Base-by-base conservation (phyloP, 1,139 yeast species). In the Magnusiomyces paraingens region DNA sequence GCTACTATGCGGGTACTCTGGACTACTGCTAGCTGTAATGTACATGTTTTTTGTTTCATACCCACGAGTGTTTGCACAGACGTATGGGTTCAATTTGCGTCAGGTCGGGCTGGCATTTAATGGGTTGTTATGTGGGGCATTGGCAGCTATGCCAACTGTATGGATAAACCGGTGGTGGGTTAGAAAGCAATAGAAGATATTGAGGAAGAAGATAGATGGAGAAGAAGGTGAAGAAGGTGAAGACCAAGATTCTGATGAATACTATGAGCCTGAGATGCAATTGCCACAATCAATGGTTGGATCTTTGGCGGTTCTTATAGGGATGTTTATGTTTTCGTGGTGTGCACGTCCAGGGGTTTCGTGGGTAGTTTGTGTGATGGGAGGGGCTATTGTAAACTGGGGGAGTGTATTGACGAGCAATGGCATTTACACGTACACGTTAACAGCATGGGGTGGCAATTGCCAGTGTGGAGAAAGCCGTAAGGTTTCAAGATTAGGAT, bases 331-430 rank as follows among this genome's bases (percentile, higher is more conserved):
- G 11, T 76, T 79, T 61, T 81, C 77, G 1, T 80, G 83, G 83
- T 70, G 82, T 82, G 86, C 57, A 84, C 94, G 94, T 73, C 86
- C 61, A 1, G 58, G 64, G 1, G 81, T 87, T 22, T 94, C 86
- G 66, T 89, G 95, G 94, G 82, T 86, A 72, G 88, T 82, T 11
- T 90, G 95, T 12, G 75, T 83, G 47, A 80, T 86, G 35, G 83
- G 91, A 0, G 91, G 88, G 57, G 77, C 81, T 41, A 84, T 89
- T 39, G 84, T 85, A 64, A 93, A 91, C 0, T 83, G 82, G 64
- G 87, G 91, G 2, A 73, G 84, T 59, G 78, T 86, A 55, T 70
- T 84, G 62, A 79, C 80, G 62, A 70, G 74, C 75, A 62, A 77
- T 67, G 70, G 77, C 64, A 66, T 74, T 61, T 64, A 82, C 59